phyloP scores from a whole-genome alignment of 768 basidiomycete species.

The Pulveroboletus ravenelii region DNA sequence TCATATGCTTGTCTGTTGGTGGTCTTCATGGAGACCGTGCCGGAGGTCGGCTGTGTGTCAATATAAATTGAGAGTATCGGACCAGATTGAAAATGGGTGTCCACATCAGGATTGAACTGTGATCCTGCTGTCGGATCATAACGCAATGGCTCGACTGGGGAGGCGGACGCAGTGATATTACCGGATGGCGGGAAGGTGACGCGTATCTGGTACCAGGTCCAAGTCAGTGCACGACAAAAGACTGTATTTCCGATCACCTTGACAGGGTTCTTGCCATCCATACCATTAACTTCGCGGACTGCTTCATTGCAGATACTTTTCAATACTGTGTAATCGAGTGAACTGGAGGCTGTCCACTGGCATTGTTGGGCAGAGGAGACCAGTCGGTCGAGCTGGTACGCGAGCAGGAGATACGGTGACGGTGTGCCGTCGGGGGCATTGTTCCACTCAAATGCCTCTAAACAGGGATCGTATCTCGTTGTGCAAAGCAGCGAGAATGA shows the following conservation, averaged over 20 bases:
- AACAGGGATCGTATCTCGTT: slow-evolving; percentile 52
- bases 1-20: slow-evolving; percentile 58
- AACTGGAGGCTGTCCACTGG: slow-evolving; percentile 40
- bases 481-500: slow-evolving; percentile 44
- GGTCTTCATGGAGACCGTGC: slow-evolving; percentile 62
- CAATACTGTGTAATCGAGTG: slow-evolving; percentile 38
- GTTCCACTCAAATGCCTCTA: slow-evolving; percentile 53
- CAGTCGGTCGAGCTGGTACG: slow-evolving; percentile 59
- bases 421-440: slow-evolving; percentile 44
- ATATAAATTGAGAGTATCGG: slow-evolving; percentile 45
- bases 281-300: slow-evolving; percentile 28
- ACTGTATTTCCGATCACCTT: slow-evolving; percentile 15
- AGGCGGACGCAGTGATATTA: slow-evolving; percentile 32
- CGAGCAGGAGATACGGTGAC: slow-evolving; percentile 58
- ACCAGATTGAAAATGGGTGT: slow-evolving; percentile 23
- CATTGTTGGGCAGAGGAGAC: slow-evolving; percentile 45
- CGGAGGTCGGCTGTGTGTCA: slow-evolving; percentile 50
- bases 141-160: slow-evolving; percentile 29
- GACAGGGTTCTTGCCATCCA: slow-evolving; percentile 10
- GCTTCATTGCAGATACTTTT: slow-evolving; percentile 43
- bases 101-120: slow-evolving; percentile 32
- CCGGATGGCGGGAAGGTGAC: slow-evolving; percentile 43
- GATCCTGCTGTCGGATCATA: slow-evolving; percentile 39
- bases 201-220: slow-evolving; percentile 41
- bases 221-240: background rate